Percentiles rank a stretch among this genome's conserved stretches.
Evolutionary conservation across 2,329 filamentous ascomycete species (phyloP).

Genomic region (Fulvia fulva): DNA sequence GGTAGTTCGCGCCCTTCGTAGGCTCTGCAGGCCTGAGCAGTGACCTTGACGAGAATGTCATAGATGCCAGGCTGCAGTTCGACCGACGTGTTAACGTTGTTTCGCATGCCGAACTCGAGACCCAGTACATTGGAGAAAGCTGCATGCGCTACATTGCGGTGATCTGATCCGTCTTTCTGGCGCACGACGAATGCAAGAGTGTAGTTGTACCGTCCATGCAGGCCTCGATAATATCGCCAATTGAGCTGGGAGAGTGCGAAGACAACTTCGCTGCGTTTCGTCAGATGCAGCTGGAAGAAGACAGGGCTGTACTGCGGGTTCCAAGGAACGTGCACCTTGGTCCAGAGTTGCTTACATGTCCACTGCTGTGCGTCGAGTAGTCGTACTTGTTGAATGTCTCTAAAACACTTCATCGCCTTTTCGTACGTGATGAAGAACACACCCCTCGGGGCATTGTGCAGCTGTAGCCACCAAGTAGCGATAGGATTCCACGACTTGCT

Average conservation of each 20-base stretch:
- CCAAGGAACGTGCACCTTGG: constrained; percentile 1
- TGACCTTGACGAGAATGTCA: constrained; percentile 4
- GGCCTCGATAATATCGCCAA: background rate
- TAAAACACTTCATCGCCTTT: too few species aligned
- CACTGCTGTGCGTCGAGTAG: background rate
- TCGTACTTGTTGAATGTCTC: too few species aligned
- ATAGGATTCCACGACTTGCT: constrained; percentile 77
- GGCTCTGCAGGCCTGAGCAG: background rate
- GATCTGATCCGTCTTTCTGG: background rate
- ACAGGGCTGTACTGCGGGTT: background rate
- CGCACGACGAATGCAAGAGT: background rate
- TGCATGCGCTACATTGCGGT: background rate
- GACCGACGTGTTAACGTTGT: background rate
- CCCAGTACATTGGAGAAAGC: background rate
- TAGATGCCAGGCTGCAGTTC: constrained; percentile 1
- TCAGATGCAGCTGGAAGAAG: constrained; percentile 1
- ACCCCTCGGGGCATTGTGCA: too few species aligned
- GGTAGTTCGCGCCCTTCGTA: background rate
- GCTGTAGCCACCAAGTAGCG: constrained; percentile 51
- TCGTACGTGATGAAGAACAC: constrained; percentile 57
- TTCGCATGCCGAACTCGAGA: background rate
- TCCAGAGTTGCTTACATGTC: background rate
- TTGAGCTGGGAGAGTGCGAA: constrained; percentile 5
- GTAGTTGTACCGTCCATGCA: constrained; percentile 1
- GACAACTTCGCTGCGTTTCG: background rate